Percentiles rank a stretch among this genome's conserved stretches.
phyloP scores from a whole-genome alignment of 2,329 filamentous ascomycete genomes.

The Colletotrichum orchidophilum region DNA sequence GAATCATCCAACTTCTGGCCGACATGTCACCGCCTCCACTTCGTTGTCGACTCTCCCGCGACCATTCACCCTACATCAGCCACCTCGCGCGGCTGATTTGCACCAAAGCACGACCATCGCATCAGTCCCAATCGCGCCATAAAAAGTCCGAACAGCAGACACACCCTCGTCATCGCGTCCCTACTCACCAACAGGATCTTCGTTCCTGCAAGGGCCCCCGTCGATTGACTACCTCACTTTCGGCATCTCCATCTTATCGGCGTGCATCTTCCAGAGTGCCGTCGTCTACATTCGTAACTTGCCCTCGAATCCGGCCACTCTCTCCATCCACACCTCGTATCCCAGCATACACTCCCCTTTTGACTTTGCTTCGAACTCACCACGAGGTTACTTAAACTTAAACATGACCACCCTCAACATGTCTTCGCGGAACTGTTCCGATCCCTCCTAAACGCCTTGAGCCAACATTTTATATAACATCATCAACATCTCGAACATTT shows the following conservation, averaged over 20 bases:
- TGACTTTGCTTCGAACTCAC: neutral
- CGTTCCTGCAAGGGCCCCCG: neutral
- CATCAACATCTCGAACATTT: neutral
- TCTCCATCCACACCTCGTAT: conserved; percentile 1
- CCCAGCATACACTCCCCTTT: neutral
- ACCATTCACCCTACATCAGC: conserved; percentile 22
- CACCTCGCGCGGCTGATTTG: neutral
- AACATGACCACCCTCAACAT: conserved; percentile 17
- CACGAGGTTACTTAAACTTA: conserved; percentile 17
- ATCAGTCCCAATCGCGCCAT: conserved; percentile 24
- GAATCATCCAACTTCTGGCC: conserved; percentile 21
- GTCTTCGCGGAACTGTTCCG: neutral
- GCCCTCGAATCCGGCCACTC: neutral
- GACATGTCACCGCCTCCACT: conserved; percentile 31
- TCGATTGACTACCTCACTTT: conserved; percentile 5
- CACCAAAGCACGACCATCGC: neutral
- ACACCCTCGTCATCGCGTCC: conserved; percentile 3
- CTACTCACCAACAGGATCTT: neutral
- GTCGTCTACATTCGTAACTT: no score
- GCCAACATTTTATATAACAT: neutral
- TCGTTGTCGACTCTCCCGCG: neutral
- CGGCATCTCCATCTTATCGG: conserved; percentile 27
- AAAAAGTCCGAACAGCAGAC: conserved; percentile 7
- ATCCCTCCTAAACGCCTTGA: conserved; percentile 15
- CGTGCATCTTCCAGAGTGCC: neutral